A percentile compares a stretch with the other conserved stretches of the same genome.
Evolutionary conservation across 2,329 filamentous ascomycete genomes (phyloP).

Genomic region (Aspergillus texensis): DNA sequence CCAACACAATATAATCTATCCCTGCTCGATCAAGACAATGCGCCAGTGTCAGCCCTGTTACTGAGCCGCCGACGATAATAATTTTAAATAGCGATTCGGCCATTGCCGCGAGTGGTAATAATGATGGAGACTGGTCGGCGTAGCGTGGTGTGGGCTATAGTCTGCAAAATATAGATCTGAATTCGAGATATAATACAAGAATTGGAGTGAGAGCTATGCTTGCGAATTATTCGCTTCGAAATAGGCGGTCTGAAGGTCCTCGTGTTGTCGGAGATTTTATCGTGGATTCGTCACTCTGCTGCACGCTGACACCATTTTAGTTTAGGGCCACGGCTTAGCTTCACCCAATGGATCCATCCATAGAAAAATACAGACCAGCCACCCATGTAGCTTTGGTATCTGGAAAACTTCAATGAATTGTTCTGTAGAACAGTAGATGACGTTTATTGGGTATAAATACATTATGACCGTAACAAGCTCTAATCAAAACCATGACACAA

Average conservation of each 20-base stretch:
- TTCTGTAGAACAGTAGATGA: not conserved
- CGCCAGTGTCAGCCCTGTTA: conserved; percentile 53
- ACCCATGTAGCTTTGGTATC: not conserved
- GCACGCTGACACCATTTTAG: conserved; percentile 2
- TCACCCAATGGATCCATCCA: not conserved
- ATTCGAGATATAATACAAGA: not conserved
- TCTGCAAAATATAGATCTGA: not conserved
- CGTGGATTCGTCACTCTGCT: not conserved
- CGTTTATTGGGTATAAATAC: not conserved
- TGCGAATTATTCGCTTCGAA: not conserved
- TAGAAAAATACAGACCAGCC: not conserved
- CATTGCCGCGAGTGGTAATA: not conserved
- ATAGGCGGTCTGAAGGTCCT: not conserved
- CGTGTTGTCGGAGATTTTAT: not conserved
- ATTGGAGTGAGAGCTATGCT: not conserved
- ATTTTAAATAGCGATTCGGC: conserved; percentile 26
- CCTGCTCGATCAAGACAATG: conserved; percentile 47
- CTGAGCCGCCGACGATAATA: conserved; percentile 53
- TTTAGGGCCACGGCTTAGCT: not conserved
- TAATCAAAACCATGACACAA: not conserved
- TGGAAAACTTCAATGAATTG: not conserved
- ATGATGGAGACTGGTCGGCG: not conserved
- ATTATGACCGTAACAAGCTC: not conserved
- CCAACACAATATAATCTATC: conserved; percentile 53
- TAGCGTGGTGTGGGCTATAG: not conserved